Conservation (phyloP, 306 rosid genomes). For the Castanopsis chinensis region DNA sequence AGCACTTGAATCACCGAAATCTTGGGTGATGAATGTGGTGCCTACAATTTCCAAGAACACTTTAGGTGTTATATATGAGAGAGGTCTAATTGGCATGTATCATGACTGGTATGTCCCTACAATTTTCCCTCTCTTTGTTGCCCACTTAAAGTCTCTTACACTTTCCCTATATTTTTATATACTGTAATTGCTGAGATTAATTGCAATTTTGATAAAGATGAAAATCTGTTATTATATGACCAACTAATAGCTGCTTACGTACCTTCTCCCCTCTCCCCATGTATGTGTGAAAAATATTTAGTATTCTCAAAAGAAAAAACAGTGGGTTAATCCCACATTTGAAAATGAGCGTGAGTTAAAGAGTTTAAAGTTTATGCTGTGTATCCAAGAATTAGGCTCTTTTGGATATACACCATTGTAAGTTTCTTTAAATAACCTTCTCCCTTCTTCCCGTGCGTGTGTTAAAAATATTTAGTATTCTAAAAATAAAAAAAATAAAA, state of each 20-base stretch:
- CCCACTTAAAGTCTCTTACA: neutral
- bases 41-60: conserved; percentile 79
- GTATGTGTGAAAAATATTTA: too few relatives aligned
- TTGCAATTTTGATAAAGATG: neutral
- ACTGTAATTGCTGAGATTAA: neutral
- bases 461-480: too few relatives aligned
- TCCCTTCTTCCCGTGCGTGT: too few relatives aligned
- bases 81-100: conserved; percentile 94
- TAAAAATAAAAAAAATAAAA: too few relatives aligned
- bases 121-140: neutral
- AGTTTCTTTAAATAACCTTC: too few relatives aligned
- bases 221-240: neutral
- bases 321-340: too few relatives aligned
- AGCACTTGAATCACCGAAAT: conserved; percentile 70
- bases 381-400: too few relatives aligned
- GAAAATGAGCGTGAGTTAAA: too few relatives aligned
- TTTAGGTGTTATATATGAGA: conserved; percentile 80
- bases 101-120: conserved; percentile 79
- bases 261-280: too few relatives aligned
- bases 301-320: too few relatives aligned
- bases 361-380: too few relatives aligned
- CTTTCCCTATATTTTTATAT: neutral
- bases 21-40: conserved; percentile 98
- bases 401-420: too few relatives aligned
- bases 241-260: neutral